Percentiles rank a stretch among this genome's conserved stretches.
Evolutionary conservation across 2,329 filamentous ascomycete genomes (phyloP).

Genomic region (Scedosporium aurantiacum): DNA sequence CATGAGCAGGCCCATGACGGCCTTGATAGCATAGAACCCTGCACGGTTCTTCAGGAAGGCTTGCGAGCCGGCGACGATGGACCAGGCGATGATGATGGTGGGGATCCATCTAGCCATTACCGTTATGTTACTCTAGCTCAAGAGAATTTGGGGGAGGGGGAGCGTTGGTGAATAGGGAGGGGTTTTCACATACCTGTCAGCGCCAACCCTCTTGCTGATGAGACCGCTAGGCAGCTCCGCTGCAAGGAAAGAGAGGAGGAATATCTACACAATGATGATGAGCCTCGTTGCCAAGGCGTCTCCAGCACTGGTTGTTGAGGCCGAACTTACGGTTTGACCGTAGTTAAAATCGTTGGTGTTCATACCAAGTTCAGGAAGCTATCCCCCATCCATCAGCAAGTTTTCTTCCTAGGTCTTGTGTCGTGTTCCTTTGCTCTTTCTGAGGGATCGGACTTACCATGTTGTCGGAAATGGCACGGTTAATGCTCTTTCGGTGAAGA

Average conservation of each 20-base stretch:
- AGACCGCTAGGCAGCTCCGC: constrained; percentile 38
- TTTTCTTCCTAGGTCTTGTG: constrained; percentile 10
- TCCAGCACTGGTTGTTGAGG: neutral
- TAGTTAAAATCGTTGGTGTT: constrained; percentile 35
- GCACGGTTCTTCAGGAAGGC: constrained; percentile 23
- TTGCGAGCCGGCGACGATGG: constrained; percentile 26
- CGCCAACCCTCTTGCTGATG: constrained; percentile 38
- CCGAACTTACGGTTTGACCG: constrained; percentile 23
- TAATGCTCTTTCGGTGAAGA: constrained; percentile 35
- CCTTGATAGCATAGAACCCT: constrained; percentile 29
- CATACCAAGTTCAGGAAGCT: constrained; percentile 28
- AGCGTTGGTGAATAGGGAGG: no score
- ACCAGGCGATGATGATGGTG: constrained; percentile 28
- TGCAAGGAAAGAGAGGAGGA: constrained; percentile 30
- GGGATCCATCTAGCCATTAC: constrained; percentile 24
- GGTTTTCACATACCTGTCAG: constrained; percentile 19
- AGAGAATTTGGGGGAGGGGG: no score
- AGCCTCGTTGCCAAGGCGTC: no score
- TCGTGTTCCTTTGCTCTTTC: neutral
- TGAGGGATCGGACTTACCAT: constrained; percentile 15
- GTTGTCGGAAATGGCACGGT: constrained; percentile 28
- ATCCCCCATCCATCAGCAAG: neutral
- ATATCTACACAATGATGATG: constrained; percentile 21
- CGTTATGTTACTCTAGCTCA: no score
- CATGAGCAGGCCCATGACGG: constrained; percentile 34